A percentile compares a stretch with the other conserved stretches of the same genome.
Conservation (phyloP, 2,329 filamentous ascomycete genomes). For the Pestalotiopsis sp. region DNA sequence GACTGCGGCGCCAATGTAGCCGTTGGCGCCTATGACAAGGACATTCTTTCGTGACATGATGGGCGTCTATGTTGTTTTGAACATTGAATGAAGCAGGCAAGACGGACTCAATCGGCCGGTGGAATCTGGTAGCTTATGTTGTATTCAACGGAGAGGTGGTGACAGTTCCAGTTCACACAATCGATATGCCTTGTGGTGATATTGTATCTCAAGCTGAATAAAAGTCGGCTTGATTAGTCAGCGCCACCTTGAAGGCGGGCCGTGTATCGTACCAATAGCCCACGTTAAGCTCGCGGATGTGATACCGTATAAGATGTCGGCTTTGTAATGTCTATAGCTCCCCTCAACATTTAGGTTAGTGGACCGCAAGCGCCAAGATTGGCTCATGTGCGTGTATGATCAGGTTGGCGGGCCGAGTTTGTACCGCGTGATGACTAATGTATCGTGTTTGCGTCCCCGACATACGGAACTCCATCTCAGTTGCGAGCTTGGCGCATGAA, state of each 20-base stretch:
- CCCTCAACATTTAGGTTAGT: background rate
- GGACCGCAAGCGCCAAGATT: background rate
- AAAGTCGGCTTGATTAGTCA: background rate
- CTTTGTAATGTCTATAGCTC: background rate
- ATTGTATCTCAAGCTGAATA: background rate
- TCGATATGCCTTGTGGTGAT: background rate
- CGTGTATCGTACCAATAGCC: background rate
- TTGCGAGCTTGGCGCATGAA: conserved; percentile 23
- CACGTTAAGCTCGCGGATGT: background rate
- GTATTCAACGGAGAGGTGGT: background rate
- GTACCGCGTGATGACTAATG: background rate
- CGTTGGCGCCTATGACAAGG: conserved; percentile 49
- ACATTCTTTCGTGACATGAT: conserved; percentile 22
- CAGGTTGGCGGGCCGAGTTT: background rate
- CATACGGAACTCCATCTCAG: background rate
- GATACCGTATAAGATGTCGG: background rate
- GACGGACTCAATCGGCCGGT: background rate
- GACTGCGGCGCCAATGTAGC: conserved; percentile 47
- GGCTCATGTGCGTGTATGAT: background rate
- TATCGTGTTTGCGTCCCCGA: background rate
- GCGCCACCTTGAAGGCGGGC: background rate
- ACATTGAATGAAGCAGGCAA: background rate
- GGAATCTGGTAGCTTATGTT: background rate
- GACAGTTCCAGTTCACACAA: background rate
- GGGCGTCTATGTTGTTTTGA: background rate